phyloP scores from a whole-genome alignment of 2,329 filamentous ascomycete species.

The Dactylonectria estremocensis region DNA sequence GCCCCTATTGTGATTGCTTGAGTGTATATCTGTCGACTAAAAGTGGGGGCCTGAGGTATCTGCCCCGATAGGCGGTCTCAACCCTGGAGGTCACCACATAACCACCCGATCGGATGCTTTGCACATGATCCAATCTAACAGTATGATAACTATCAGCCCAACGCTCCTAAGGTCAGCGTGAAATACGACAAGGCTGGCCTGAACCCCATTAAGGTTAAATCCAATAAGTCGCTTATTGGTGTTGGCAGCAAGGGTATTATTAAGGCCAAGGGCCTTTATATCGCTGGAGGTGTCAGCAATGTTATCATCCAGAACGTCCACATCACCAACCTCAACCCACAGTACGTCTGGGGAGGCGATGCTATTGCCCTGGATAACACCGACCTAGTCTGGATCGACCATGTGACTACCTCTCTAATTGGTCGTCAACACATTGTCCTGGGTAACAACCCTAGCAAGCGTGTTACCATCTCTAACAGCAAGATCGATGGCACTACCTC shows the following conservation, averaged over 20 bases:
- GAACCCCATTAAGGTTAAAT: slow-evolving; percentile 64
- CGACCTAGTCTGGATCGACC: slow-evolving; percentile 65
- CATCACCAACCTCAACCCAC: slow-evolving; percentile 67
- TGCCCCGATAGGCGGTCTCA: no score
- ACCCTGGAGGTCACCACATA: no score
- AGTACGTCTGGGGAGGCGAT: slow-evolving; percentile 72
- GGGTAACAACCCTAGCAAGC: slow-evolving; percentile 64
- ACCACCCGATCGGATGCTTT: no score
- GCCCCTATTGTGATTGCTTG: no score
- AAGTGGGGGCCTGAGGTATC: no score
- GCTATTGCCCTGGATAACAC: slow-evolving; percentile 65
- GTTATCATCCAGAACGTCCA: slow-evolving; percentile 73
- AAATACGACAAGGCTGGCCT: slow-evolving; percentile 65
- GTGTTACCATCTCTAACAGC: slow-evolving; percentile 71
- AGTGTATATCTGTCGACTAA: no score
- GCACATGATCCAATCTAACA: no score
- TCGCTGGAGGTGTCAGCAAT: slow-evolving; percentile 62
- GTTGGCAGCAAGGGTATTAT: slow-evolving; percentile 66
- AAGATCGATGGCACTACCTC: slow-evolving; percentile 67
- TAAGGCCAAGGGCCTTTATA: no score
- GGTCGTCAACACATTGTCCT: slow-evolving; percentile 72
- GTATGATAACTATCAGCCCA: slow-evolving; percentile 69
- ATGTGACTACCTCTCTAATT: slow-evolving; percentile 68
- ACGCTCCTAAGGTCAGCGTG: slow-evolving; percentile 60
- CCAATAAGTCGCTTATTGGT: slow-evolving; percentile 71